phyloP scores from a whole-genome alignment of 2,329 filamentous ascomycete species.

The Monilinia vaccinii-corymbosi region DNA sequence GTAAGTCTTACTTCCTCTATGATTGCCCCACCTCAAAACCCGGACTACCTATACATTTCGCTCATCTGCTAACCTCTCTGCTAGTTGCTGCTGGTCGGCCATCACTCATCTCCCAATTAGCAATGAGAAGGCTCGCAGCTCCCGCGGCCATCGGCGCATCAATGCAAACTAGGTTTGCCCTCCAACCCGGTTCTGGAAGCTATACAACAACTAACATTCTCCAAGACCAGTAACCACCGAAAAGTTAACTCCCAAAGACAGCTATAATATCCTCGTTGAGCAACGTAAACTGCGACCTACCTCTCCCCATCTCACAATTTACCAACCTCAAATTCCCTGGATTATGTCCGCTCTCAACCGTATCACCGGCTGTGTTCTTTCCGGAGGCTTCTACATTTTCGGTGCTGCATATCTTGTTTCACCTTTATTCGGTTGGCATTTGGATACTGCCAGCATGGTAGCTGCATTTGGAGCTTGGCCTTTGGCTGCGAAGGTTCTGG shows the following conservation, averaged over 20 bases:
- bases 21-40: slow-evolving; percentile 7
- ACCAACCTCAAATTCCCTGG: slow-evolving; percentile 64
- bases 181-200: not conserved
- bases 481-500: slow-evolving; percentile 44
- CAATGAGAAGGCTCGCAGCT: slow-evolving; percentile 32
- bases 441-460: slow-evolving; percentile 55
- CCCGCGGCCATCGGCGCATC: slow-evolving; percentile 34
- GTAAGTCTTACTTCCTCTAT: slow-evolving; percentile 25
- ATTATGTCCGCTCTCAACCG: slow-evolving; percentile 51
- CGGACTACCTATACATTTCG: slow-evolving; percentile 7
- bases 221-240: slow-evolving; percentile 39
- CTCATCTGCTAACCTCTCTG: slow-evolving; percentile 2
- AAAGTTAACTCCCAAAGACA: slow-evolving; percentile 35
- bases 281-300: slow-evolving; percentile 61
- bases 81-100: slow-evolving; percentile 37
- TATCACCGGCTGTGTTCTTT: slow-evolving; percentile 52
- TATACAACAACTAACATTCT: slow-evolving; percentile 11
- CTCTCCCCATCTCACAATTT: slow-evolving; percentile 62
- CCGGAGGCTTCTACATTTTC: slow-evolving; percentile 58
- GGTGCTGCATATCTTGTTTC: slow-evolving; percentile 56
- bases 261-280: slow-evolving; percentile 50
- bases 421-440: slow-evolving; percentile 56
- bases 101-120: slow-evolving; percentile 31
- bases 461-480: slow-evolving; percentile 56
- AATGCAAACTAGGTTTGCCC: slow-evolving; percentile 39